Percentiles rank a stretch among this genome's conserved stretches.
phyloP scores from a whole-genome alignment of 495 filamentous ascomycete genomes.

The Astrothelium macrocarpum region DNA sequence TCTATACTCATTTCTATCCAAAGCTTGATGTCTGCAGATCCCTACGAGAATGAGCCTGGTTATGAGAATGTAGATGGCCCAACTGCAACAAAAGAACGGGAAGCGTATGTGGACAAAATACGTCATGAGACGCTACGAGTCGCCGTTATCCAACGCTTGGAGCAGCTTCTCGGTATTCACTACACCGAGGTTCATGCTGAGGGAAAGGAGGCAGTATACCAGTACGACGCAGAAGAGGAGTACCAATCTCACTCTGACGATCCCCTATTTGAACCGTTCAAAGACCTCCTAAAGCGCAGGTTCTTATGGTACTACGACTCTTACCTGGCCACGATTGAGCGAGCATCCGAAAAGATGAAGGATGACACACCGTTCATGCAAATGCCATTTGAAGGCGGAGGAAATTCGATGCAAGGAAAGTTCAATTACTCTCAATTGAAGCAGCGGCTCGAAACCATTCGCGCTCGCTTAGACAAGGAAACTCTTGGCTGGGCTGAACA shows the following conservation, averaged over 20 bases:
- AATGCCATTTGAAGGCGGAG: conserved; percentile 76
- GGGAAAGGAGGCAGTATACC: conserved; percentile 10
- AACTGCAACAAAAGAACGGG: conserved; percentile 52
- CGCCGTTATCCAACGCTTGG: conserved; percentile 75
- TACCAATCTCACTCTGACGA: conserved; percentile 45
- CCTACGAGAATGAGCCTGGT: conserved; percentile 93
- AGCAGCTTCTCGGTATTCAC: conserved; percentile 62
- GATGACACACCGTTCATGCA: conserved; percentile 53
- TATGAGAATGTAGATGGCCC: conserved; percentile 72
- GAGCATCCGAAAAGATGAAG: conserved; percentile 48
- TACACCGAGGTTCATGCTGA: conserved; percentile 35
- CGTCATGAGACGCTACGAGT: conserved; percentile 83
- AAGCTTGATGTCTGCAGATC: conserved; percentile 86
- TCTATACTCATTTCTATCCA: conserved; percentile 93
- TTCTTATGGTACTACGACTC: conserved; percentile 95
- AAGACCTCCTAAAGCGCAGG: conserved; percentile 79
- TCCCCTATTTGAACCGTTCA: conserved; percentile 64
- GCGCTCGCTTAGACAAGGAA: conserved; percentile 60
- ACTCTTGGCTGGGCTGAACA: conserved; percentile 59
- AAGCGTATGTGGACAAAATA: conserved; percentile 87
- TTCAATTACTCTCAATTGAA: conserved; percentile 76
- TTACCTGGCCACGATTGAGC: conserved; percentile 62
- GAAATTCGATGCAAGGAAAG: conserved; percentile 77
- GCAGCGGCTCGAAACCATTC: conserved; percentile 54
- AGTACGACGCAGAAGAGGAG: conserved; percentile 44